phyloP scores from a whole-genome alignment of 2,329 filamentous ascomycete species.

The Xylaria digitata region DNA sequence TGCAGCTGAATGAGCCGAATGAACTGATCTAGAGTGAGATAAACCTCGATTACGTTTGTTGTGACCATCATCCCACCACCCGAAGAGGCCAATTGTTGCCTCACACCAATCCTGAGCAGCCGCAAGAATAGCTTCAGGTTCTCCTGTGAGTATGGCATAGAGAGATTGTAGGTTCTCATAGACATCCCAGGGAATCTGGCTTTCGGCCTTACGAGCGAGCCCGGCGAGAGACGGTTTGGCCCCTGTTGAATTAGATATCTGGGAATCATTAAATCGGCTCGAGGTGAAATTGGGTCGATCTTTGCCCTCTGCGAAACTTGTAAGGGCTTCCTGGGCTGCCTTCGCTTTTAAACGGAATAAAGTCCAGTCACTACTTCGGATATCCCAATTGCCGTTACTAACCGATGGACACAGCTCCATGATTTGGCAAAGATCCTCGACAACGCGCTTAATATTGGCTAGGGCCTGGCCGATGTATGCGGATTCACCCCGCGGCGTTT shows the following conservation, averaged over 20 bases:
- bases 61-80: conserved; percentile 90
- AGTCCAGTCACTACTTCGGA: conserved; percentile 83
- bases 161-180: conserved; percentile 86
- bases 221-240: conserved; percentile 68
- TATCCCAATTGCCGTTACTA: conserved; percentile 78
- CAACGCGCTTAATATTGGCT: conserved; percentile 79
- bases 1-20: conserved; percentile 54
- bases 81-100: conserved; percentile 82
- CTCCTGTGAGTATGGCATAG: conserved; percentile 84
- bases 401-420: conserved; percentile 79
- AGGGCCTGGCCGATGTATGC: conserved; percentile 81
- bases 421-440: conserved; percentile 74
- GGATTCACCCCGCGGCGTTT: conserved; percentile 70
- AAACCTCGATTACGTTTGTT: conserved; percentile 53
- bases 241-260: conserved; percentile 53
- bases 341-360: conserved; percentile 82
- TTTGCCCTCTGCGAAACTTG: conserved; percentile 81
- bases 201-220: conserved; percentile 80
- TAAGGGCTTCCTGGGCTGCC: conserved; percentile 75
- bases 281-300: conserved; percentile 57
- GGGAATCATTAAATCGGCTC: conserved; percentile 50
- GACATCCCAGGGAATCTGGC: conserved; percentile 87
- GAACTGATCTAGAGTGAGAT: conserved; percentile 55
- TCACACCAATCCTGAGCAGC: conserved; percentile 92
- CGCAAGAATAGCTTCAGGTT: conserved; percentile 78